Percentiles rank a stretch among this genome's conserved stretches.
Evolutionary conservation across 352 stramenopile species (phyloP).

Genomic region (Thalassiosira mediterranea): DNA sequence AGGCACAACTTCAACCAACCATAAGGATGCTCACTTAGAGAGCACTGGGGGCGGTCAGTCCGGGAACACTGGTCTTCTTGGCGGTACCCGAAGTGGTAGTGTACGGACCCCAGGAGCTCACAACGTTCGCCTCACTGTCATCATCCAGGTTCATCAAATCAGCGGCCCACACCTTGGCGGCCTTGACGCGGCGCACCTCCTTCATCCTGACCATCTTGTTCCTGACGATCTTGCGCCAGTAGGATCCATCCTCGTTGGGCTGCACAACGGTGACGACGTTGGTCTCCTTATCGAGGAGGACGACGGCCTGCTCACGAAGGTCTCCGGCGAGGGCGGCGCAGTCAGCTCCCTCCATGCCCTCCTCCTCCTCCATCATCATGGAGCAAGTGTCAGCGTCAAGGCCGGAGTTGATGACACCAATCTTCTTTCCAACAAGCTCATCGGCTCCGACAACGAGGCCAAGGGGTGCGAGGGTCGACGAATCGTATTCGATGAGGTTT

Average conservation of each 20-base stretch:
- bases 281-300: constrained; percentile 73
- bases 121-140: constrained; percentile 62
- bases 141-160: constrained; percentile 52
- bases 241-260: constrained; percentile 87
- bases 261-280: constrained; percentile 75
- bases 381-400: constrained; percentile 55
- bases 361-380: constrained; percentile 41
- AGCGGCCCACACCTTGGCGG: constrained; percentile 64
- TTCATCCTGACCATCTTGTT: constrained; percentile 87
- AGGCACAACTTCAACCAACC: too few species aligned
- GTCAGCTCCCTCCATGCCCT: constrained; percentile 66
- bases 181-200: constrained; percentile 80
- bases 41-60: constrained; percentile 50
- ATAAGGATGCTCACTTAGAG: too few species aligned
- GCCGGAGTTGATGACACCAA: constrained; percentile 76
- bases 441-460: constrained; percentile 84
- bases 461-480: constrained; percentile 83
- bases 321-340: constrained; percentile 49
- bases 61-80: constrained; percentile 72
- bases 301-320: constrained; percentile 71
- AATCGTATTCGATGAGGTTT: constrained; percentile 87
- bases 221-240: constrained; percentile 85
- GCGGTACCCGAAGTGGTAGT: constrained; percentile 70
- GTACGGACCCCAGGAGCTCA: constrained; percentile 80
- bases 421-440: constrained; percentile 81